Evolutionary conservation across 139 green algal species (phyloP).

Genomic region (Micractinium conductrix): DNA sequence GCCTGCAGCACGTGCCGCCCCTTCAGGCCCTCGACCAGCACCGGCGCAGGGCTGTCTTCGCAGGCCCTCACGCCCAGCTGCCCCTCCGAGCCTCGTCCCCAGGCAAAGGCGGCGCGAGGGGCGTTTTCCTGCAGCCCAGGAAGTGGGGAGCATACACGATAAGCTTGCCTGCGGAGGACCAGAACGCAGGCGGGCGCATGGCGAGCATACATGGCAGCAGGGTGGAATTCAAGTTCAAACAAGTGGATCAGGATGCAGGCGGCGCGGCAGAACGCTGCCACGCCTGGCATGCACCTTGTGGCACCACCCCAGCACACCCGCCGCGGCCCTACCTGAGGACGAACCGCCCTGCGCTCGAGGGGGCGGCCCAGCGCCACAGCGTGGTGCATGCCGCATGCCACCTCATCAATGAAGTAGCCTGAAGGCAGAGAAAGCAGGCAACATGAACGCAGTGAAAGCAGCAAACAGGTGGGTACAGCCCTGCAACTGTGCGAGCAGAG

Average conservation of each 20-base stretch:
- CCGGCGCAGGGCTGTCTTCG: slow-evolving; percentile 57
- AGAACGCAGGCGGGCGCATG: too few species aligned
- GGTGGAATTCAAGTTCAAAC: too few species aligned
- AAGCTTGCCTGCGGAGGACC: too few species aligned
- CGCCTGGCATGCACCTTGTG: too few species aligned
- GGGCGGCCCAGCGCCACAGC: slow-evolving; percentile 60
- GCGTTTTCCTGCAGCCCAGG: too few species aligned
- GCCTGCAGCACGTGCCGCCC: slow-evolving; percentile 52
- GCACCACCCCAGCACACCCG: too few species aligned
- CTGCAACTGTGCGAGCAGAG: neutral
- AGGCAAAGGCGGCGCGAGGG: slow-evolving; percentile 63
- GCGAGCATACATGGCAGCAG: too few species aligned
- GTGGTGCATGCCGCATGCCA: slow-evolving; percentile 74
- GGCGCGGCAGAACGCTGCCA: too few species aligned
- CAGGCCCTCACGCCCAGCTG: slow-evolving; percentile 71
- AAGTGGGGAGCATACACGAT: too few species aligned
- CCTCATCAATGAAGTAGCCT: slow-evolving; percentile 51
- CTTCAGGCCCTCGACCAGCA: slow-evolving; percentile 52
- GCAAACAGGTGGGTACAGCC: neutral
- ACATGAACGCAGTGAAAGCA: neutral
- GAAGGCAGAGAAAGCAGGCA: neutral
- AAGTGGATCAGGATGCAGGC: too few species aligned
- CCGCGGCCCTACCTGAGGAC: too few species aligned
- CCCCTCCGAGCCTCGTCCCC: slow-evolving; percentile 72
- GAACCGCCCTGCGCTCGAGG: slow-evolving; percentile 32